phyloP scores from a whole-genome alignment of 1,284 basidiomycete genomes.

The Tetrapyrgos nigripes region DNA sequence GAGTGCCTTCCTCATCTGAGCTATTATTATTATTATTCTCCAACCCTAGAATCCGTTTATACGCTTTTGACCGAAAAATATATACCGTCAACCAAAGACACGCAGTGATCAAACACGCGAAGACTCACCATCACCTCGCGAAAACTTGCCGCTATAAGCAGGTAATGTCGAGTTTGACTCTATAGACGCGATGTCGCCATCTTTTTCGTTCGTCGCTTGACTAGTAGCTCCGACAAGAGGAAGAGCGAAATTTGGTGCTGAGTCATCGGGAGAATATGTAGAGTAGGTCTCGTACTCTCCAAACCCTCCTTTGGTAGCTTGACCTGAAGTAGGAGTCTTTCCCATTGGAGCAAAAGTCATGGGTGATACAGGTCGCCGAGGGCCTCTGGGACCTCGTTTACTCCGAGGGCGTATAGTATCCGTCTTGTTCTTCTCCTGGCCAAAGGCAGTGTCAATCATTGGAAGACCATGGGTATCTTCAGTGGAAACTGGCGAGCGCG shows the following conservation, averaged over 20 bases:
- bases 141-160: not conserved
- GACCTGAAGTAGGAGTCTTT: not conserved
- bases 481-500: not conserved
- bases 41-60: too few relatives aligned
- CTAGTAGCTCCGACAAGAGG: not conserved
- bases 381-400: slow-evolving; percentile 10
- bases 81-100: too few relatives aligned
- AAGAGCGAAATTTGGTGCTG: not conserved
- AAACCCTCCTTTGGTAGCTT: not conserved
- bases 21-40: too few relatives aligned
- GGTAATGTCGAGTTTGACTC: not conserved
- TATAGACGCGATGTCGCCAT: not conserved
- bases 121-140: not conserved
- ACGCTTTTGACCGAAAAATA: too few relatives aligned
- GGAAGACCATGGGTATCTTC: not conserved
- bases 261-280: not conserved
- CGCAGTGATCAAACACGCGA: not conserved
- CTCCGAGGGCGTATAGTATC: not conserved
- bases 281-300: not conserved
- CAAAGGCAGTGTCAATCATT: not conserved
- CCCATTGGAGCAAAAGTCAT: slow-evolving; percentile 57
- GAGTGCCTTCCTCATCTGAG: slow-evolving; percentile 23
- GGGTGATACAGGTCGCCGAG: slow-evolving; percentile 56
- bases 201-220: slow-evolving; percentile 1
- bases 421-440: not conserved